Percentiles rank a stretch among this genome's conserved stretches.
Conservation (phyloP, 2,329 filamentous ascomycete genomes). For the Xylaria sp. region DNA sequence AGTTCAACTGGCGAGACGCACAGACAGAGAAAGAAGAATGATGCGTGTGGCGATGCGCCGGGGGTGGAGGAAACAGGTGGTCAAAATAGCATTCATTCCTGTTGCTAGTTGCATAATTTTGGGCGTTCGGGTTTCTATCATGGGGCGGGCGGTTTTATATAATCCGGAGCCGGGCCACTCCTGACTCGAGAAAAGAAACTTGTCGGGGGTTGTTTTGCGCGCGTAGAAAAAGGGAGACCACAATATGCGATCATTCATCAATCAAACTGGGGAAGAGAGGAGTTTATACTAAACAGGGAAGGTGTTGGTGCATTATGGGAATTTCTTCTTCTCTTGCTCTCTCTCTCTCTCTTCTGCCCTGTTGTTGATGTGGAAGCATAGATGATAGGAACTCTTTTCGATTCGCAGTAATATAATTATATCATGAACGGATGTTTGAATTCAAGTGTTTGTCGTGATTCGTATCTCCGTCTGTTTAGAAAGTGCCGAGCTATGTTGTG, state of each 20-base stretch:
- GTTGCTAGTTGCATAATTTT: constrained; percentile 23
- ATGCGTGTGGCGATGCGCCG: constrained; percentile 10
- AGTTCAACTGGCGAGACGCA: constrained; percentile 5
- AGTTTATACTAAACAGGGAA: constrained; percentile 17
- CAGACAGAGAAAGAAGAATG: constrained; percentile 2
- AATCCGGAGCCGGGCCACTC: constrained; percentile 9
- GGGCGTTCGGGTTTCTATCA: constrained; percentile 25
- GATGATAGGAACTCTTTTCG: too few species aligned
- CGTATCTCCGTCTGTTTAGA: too few species aligned
- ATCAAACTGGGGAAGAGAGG: constrained; percentile 1
- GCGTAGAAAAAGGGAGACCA: constrained; percentile 5
- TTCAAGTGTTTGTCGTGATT: too few species aligned
- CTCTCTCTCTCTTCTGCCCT: too few species aligned
- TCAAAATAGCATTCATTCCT: constrained; percentile 11
- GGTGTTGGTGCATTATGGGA: constrained; percentile 12
- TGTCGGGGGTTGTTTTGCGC: neutral
- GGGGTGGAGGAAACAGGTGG: constrained; percentile 2
- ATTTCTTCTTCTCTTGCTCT: too few species aligned
- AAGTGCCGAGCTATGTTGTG: too few species aligned
- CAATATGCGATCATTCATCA: too few species aligned
- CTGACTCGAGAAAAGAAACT: constrained; percentile 3
- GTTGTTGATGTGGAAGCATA: too few species aligned
- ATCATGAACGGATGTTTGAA: too few species aligned
- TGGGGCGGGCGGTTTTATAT: constrained; percentile 10
- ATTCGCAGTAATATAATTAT: too few species aligned